Base-by-base conservation (phyloP, 306 rosid species). In the Castanospermum australe region DNA sequence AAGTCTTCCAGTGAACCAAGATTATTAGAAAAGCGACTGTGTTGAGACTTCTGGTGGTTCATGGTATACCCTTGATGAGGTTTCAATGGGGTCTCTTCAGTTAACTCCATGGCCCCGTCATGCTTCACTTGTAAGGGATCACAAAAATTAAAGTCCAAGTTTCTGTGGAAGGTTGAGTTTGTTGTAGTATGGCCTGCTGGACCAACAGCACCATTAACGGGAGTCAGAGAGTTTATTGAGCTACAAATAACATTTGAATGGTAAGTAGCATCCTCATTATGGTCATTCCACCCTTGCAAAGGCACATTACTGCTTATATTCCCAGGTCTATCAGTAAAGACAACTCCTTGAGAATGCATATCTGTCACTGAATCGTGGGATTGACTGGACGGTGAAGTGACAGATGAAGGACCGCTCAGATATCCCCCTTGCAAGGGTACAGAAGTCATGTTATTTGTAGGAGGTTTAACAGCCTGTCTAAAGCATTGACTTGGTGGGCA, bases 1-100 rank as follows among this genome's bases (percentile, higher is more conserved):
- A 92, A 76, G 81, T 91, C 97, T 71, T 93, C 97, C 91, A 94
- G 85, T 47, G 97, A 87, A 67, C 97, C 99, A 18, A 81, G 84
- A 81, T 64, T 89, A 39, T 56, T 87, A 21, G 93, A 79, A 33
- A 79, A 70, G 36, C 57, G 55, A 78, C 73, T 59, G 8, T 86
- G 82, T 73, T 87, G 95, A 80, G 85, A 75, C 79, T 70, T 84
- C 73, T 82, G 89, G 32, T 81, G 97, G 90, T 85, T 90, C 78
- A 82, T 25, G 71, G 67, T 64, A 45, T 84, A 85, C 18, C 77
- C 96, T 39, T 33, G 90, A 83, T 85, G 84, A 64, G 79, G 65
- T 64, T 76, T 82, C 78, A 64, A 65, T 7, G 84, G 67, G 45
- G 81, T 65, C 28, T 87, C 87, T 56, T 71, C 79, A 20, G 75